Evolutionary conservation across 768 basidiomycete species (phyloP).

Genomic region (Naematelia encephala): DNA sequence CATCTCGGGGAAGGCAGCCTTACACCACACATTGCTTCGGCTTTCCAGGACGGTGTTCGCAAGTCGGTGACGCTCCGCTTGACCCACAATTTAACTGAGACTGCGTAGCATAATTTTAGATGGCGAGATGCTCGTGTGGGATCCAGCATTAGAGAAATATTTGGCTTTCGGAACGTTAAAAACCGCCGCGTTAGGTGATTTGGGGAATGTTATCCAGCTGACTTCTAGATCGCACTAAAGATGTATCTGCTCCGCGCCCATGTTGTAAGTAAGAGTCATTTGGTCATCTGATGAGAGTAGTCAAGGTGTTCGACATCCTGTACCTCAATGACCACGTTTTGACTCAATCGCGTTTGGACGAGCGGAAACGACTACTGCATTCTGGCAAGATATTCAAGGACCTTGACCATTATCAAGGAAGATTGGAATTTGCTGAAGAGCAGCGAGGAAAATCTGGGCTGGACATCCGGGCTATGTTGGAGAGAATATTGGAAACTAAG

Average conservation of each 20-base stretch:
- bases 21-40: slow-evolving; percentile 76
- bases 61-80: slow-evolving; percentile 62
- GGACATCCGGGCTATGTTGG: slow-evolving; percentile 76
- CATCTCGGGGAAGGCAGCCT: slow-evolving; percentile 75
- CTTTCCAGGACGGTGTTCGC: slow-evolving; percentile 70
- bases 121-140: slow-evolving; percentile 98
- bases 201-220: neutral
- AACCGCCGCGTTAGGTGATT: slow-evolving; percentile 77
- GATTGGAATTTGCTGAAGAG: slow-evolving; percentile 73
- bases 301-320: slow-evolving; percentile 93
- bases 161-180: slow-evolving; percentile 92
- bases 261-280: slow-evolving; percentile 66
- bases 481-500: slow-evolving; percentile 71
- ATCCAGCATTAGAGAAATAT: slow-evolving; percentile 80
- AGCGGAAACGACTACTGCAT: slow-evolving; percentile 74
- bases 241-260: slow-evolving; percentile 72
- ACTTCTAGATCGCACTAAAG: slow-evolving; percentile 49
- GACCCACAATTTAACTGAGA: neutral
- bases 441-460: slow-evolving; percentile 71
- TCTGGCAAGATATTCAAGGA: slow-evolving; percentile 43
- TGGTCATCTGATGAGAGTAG: slow-evolving; percentile 53
- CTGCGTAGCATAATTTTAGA: slow-evolving; percentile 77
- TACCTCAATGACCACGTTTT: slow-evolving; percentile 71
- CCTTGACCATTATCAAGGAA: slow-evolving; percentile 60
- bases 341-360: slow-evolving; percentile 65